Evolutionary conservation across 371 early-diverging fungal genomes (phyloP).

Genomic region (Batrachochytrium dendrobatidis): DNA sequence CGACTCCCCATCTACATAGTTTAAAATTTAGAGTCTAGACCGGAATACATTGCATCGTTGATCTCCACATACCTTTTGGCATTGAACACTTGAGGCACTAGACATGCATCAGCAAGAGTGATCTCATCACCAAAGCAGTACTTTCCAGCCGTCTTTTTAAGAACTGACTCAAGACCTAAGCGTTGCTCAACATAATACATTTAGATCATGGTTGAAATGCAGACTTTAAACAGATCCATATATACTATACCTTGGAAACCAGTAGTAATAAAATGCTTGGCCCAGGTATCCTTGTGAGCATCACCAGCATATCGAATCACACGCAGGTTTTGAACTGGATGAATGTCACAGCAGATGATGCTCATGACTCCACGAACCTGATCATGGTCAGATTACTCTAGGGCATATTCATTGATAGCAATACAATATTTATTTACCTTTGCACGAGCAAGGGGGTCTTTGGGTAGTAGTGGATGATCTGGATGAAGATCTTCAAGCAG

Average conservation of each 20-base stretch:
- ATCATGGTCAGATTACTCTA: conserved; percentile 1
- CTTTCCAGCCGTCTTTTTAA: conserved; percentile 53
- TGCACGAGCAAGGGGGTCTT: conserved; percentile 55
- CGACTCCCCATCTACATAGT: conserved; percentile 55
- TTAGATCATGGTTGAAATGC: background rate
- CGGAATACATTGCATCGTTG: background rate
- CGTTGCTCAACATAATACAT: no score
- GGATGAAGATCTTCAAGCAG: conserved; percentile 78
- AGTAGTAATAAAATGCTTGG: conserved; percentile 42
- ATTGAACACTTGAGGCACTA: conserved; percentile 78
- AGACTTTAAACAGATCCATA: background rate
- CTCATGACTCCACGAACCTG: conserved; percentile 65
- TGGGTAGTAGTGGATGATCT: conserved; percentile 60
- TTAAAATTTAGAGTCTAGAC: no score
- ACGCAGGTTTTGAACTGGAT: conserved; percentile 81
- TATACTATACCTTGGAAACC: conserved; percentile 57
- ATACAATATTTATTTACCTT: conserved; percentile 25
- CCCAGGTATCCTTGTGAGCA: conserved; percentile 57
- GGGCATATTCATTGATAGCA: background rate
- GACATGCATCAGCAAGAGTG: conserved; percentile 75
- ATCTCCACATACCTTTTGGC: conserved; percentile 30
- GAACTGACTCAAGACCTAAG: conserved; percentile 54
- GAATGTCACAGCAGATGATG: conserved; percentile 75
- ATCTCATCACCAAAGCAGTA: conserved; percentile 77
- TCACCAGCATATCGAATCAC: conserved; percentile 55